phyloP scores from a whole-genome alignment of 1,139 yeast genomes.

The Yamadazyma spencermartinsiae region DNA sequence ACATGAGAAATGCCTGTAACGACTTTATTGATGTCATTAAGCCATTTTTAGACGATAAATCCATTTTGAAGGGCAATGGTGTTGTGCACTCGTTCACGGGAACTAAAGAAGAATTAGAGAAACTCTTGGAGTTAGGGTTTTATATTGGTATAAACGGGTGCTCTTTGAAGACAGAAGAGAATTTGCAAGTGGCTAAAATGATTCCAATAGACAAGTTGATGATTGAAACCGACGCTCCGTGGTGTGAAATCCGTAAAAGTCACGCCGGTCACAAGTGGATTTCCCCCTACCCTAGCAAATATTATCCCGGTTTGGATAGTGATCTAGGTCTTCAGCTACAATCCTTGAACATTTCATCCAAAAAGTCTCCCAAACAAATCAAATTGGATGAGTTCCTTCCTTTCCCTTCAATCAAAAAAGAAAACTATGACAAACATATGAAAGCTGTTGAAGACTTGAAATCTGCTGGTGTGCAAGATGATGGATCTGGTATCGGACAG shows the following conservation, averaged over 20 bases:
- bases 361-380: no score
- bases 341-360: no score
- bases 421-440: slow-evolving; percentile 47
- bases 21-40: slow-evolving; percentile 68
- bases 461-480: slow-evolving; percentile 5
- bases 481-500: slow-evolving; percentile 25
- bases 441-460: slow-evolving; percentile 21
- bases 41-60: slow-evolving; percentile 52
- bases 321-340: no score
- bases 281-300: slow-evolving; percentile 53
- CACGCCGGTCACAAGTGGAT: slow-evolving; percentile 71
- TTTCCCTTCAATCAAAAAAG: slow-evolving; percentile 64
- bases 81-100: slow-evolving; percentile 97
- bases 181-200: slow-evolving; percentile 59
- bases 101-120: slow-evolving; percentile 55
- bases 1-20: slow-evolving; percentile 84
- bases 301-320: no score
- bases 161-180: slow-evolving; percentile 77
- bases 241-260: slow-evolving; percentile 91
- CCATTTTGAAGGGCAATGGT: slow-evolving; percentile 46
- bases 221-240: slow-evolving; percentile 96
- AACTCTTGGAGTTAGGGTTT: slow-evolving; percentile 58
- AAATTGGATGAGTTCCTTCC: slow-evolving; percentile 52
- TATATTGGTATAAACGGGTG: slow-evolving; percentile 91
- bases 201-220: slow-evolving; percentile 71